phyloP scores from a whole-genome alignment of 805 yeast species.

The Starmerella gropengiesseri region DNA sequence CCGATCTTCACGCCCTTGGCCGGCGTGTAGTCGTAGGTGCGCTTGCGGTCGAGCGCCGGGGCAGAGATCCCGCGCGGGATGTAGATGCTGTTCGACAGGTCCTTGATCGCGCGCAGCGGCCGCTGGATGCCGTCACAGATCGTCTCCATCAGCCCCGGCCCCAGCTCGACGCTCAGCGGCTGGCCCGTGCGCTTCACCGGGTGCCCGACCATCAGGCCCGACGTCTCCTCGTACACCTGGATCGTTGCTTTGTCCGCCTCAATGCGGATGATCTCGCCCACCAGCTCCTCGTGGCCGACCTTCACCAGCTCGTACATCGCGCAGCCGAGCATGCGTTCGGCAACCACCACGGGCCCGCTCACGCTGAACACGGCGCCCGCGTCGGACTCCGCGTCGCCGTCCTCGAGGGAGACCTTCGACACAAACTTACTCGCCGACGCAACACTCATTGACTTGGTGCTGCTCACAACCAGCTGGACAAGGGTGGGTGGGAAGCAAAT shows the following conservation, averaged over 20 bases:
- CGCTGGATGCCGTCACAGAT: conserved; percentile 99
- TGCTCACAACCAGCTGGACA: background rate
- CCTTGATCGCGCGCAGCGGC: conserved; percentile 89
- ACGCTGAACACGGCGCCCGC: conserved; percentile 81
- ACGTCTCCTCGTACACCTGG: conserved; percentile 98
- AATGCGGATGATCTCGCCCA: conserved; percentile 97
- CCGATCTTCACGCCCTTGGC: conserved; percentile 62
- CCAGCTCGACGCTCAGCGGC: conserved; percentile 97
- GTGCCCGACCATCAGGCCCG: conserved; percentile 98
- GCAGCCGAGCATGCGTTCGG: conserved; percentile 98
- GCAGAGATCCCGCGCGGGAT: conserved; percentile 98
- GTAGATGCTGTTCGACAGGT: conserved; percentile 78
- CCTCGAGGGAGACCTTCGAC: conserved; percentile 66
- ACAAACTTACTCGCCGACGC: conserved; percentile 95
- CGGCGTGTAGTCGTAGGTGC: conserved; percentile 79
- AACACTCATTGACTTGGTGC: conserved; percentile 29
- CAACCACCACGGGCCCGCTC: conserved; percentile 95
- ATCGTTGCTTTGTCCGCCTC: conserved; percentile 94
- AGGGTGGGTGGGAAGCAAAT: conserved; percentile 1
- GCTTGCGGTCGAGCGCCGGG: conserved; percentile 80
- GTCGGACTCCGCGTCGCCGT: conserved; percentile 50
- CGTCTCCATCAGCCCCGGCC: conserved; percentile 99
- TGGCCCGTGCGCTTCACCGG: conserved; percentile 97
- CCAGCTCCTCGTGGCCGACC: conserved; percentile 93
- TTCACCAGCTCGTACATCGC: conserved; percentile 98